Percentiles rank a stretch among this genome's conserved stretches.
Conservation (phyloP, 1,139 yeast species). For the Candida dubliniensis region DNA sequence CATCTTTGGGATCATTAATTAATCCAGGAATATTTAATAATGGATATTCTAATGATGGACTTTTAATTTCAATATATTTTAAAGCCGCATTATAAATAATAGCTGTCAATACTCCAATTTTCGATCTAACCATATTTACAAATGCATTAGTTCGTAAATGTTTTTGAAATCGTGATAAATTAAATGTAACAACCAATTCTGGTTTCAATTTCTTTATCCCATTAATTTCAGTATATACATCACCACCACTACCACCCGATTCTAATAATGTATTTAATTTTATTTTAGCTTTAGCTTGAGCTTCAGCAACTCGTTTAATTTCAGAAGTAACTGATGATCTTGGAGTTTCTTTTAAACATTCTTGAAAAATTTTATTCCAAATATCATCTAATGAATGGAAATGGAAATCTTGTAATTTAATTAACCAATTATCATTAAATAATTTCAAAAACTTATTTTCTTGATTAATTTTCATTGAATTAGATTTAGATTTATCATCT, state of each 20-base stretch:
- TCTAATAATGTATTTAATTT: slow-evolving; percentile 41
- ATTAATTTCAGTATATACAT: slow-evolving; percentile 29
- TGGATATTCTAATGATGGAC: slow-evolving; percentile 42
- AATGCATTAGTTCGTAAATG: slow-evolving; percentile 65
- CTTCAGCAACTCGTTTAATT: slow-evolving; percentile 62
- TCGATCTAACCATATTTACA: slow-evolving; percentile 59
- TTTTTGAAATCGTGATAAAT: slow-evolving; percentile 67
- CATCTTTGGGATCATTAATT: slow-evolving; percentile 43
- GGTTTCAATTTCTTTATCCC: slow-evolving; percentile 48
- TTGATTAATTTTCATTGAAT: slow-evolving; percentile 19
- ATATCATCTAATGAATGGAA: slow-evolving; percentile 53
- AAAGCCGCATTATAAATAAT: slow-evolving; percentile 63
- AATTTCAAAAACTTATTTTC: slow-evolving; percentile 45
- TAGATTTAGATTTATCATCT: too few relatives aligned
- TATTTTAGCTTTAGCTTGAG: slow-evolving; percentile 58
- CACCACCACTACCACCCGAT: slow-evolving; percentile 28
- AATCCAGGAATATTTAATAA: slow-evolving; percentile 37
- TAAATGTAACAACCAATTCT: slow-evolving; percentile 57
- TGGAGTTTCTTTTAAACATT: slow-evolving; percentile 51
- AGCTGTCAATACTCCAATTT: slow-evolving; percentile 71
- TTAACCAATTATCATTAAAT: slow-evolving; percentile 59
- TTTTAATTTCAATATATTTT: slow-evolving; percentile 54
- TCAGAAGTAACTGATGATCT: slow-evolving; percentile 54
- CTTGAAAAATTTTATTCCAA: slow-evolving; percentile 56
- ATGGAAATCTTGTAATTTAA: slow-evolving; percentile 37